A percentile compares a stretch with the other conserved stretches of the same genome.
Evolutionary conservation across 345 rosid species (phyloP).

Genomic region (Pelargonium nanum): DNA sequence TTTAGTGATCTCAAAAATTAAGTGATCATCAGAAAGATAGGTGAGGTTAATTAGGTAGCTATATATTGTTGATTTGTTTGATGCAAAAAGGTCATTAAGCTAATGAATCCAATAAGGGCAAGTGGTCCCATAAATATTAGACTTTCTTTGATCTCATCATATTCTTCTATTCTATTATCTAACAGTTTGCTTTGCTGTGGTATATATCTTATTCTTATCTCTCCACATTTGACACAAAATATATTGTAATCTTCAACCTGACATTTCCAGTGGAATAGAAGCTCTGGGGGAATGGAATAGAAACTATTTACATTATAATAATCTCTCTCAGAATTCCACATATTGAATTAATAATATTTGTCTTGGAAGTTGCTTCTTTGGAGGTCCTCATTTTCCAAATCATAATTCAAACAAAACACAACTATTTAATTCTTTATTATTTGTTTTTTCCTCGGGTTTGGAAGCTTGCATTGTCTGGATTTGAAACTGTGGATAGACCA

Average conservation of each 20-base stretch:
- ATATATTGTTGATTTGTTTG: neutral
- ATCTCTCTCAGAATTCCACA: neutral
- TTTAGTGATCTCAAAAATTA: no score
- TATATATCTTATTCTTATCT: no score
- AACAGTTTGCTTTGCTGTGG: no score
- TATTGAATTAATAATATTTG: neutral
- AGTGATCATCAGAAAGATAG: no score
- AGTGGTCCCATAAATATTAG: neutral
- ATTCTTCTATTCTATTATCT: no score
- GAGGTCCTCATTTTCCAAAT: slow-evolving; percentile 9
- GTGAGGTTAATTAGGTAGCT: neutral
- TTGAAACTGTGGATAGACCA: neutral
- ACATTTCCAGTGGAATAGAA: slow-evolving; percentile 90
- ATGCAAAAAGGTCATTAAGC: no score
- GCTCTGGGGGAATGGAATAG: slow-evolving; percentile 92
- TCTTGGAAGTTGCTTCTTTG: slow-evolving; percentile 7
- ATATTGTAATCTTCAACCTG: slow-evolving; percentile 23
- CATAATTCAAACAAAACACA: slow-evolving; percentile 4
- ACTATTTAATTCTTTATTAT: no score
- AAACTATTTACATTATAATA: slow-evolving; percentile 21
- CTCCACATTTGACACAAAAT: no score
- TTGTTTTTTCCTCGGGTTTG: neutral
- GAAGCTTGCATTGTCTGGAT: neutral
- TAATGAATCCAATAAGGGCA: neutral
- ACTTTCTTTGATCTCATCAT: neutral